Evolutionary conservation across 2,329 filamentous ascomycete species (phyloP).

Genomic region (Blastomyces emzantsi): DNA sequence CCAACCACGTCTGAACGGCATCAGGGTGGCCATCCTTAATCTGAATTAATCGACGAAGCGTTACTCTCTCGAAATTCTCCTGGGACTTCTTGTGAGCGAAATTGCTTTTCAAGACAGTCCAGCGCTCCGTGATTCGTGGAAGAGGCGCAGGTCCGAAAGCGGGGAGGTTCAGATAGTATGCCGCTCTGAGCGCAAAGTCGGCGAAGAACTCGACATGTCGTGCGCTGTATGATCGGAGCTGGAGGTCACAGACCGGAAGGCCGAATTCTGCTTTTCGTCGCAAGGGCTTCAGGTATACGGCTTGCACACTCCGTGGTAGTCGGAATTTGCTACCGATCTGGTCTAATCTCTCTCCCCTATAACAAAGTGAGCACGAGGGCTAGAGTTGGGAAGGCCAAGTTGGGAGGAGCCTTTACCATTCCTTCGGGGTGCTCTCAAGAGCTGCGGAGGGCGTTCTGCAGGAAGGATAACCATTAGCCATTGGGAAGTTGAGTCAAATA

Average conservation of each 20-base stretch:
- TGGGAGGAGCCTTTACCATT: constrained; percentile 20
- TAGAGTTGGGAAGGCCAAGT: neutral
- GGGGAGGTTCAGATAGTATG: constrained; percentile 84
- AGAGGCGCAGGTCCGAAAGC: constrained; percentile 79
- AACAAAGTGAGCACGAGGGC: constrained; percentile 7
- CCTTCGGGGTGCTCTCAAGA: constrained; percentile 18
- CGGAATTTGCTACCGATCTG: constrained; percentile 39
- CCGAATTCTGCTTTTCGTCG: constrained; percentile 65
- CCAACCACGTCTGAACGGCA: constrained; percentile 82
- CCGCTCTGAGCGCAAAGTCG: constrained; percentile 88
- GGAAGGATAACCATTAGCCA: constrained; percentile 2
- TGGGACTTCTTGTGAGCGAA: constrained; percentile 98
- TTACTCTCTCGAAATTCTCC: constrained; percentile 95
- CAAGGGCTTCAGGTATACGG: constrained; percentile 75
- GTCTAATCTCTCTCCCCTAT: constrained; percentile 31
- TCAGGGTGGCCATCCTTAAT: constrained; percentile 88
- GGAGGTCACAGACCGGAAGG: constrained; percentile 79
- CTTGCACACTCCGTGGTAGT: constrained; percentile 70
- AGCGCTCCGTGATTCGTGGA: constrained; percentile 78
- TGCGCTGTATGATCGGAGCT: constrained; percentile 81
- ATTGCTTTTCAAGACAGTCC: constrained; percentile 81
- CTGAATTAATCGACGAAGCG: constrained; percentile 74
- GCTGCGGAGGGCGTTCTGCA: neutral
- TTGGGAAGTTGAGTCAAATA: neutral
- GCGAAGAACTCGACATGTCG: constrained; percentile 89